Evolutionary conservation across 1,284 basidiomycete species (phyloP), one percentile per base, ranked within the genome.

Genomic region (Marasmius oreades): DNA sequence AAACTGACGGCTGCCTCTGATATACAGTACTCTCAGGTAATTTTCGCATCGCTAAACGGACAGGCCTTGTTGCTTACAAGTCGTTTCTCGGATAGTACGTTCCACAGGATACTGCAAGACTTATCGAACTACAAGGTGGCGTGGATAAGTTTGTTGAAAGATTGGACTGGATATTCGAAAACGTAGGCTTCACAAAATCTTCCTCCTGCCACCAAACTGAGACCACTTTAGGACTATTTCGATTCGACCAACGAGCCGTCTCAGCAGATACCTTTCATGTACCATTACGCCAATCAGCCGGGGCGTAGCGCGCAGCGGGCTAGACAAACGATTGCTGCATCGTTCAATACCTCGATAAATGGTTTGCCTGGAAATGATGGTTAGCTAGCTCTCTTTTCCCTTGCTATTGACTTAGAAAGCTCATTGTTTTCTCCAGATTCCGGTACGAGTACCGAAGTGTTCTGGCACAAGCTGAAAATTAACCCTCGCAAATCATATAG

Each of bases 261-360:
- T 6, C 78, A 82, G 58, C 79, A 83, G 59, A 83, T 83, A 59
- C 81, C 82, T 0, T 82, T 77, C 69, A 84, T 85, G 82, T 84
- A 83, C 63, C 83, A 85, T 67, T 84, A 85, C 62, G 83, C 78
- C 1, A 77, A 82, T 62, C 67, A 70, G 3, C 83, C 83, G 0
- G 82, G 80, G 0, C 64, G 79, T 18, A 84, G 47, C 18, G 50
- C 57, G 10, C 28, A 46, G n/a, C 46, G 53, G 5, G 20, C 43
- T 8, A 45, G 57, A 22, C 22, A 34, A 10, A 43, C 33, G 18
- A 58, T 58, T 28, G 24, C 33, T 20, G 26, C 18, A 16, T 39
- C 28, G 24, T 58, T 58, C 23, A 58, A 58, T 42, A 58, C 53
- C 7, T 55, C 53, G n/a, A 26, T 51, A 34, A 58, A 58, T 45